Percentiles rank a stretch among this genome's conserved stretches.
Evolutionary conservation across 2,329 filamentous ascomycete species (phyloP).

Genomic region (Botryotinia narcissicola): DNA sequence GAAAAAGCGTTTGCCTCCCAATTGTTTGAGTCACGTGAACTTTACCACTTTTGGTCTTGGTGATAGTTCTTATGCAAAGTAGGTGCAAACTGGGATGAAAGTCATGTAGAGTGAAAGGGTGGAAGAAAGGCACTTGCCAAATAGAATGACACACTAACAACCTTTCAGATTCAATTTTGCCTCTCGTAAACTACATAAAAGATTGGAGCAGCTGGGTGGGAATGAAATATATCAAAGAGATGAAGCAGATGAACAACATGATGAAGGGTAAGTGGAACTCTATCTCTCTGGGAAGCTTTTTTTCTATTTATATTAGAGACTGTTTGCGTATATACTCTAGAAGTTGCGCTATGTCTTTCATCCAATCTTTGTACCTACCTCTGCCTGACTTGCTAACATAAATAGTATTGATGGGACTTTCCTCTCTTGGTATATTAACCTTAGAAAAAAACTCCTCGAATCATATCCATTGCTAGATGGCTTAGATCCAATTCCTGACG

Average conservation of each 20-base stretch:
- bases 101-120: neutral
- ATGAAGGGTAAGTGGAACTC: slow-evolving; percentile 70
- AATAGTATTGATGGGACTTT: slow-evolving; percentile 77
- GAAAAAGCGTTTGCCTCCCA: slow-evolving; percentile 70
- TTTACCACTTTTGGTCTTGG: slow-evolving; percentile 91
- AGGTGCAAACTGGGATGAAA: slow-evolving; percentile 34
- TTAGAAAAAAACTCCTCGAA: slow-evolving; percentile 65
- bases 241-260: slow-evolving; percentile 90
- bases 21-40: slow-evolving; percentile 63
- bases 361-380: neutral
- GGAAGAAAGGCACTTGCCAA: neutral
- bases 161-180: slow-evolving; percentile 81
- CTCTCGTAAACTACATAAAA: slow-evolving; percentile 80
- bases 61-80: slow-evolving; percentile 93
- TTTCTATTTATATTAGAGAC: neutral
- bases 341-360: neutral
- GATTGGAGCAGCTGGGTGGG: slow-evolving; percentile 80
- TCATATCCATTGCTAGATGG: slow-evolving; percentile 67
- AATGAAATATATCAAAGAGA: slow-evolving; percentile 71
- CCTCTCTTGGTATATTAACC: slow-evolving; percentile 68
- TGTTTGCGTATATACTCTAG: neutral
- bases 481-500: slow-evolving; percentile 67
- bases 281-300: neutral
- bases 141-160: slow-evolving; percentile 20
- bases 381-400: neutral